Conservation (phyloP, 2,329 filamentous ascomycete genomes). For the Verticillium albo-atrum region DNA sequence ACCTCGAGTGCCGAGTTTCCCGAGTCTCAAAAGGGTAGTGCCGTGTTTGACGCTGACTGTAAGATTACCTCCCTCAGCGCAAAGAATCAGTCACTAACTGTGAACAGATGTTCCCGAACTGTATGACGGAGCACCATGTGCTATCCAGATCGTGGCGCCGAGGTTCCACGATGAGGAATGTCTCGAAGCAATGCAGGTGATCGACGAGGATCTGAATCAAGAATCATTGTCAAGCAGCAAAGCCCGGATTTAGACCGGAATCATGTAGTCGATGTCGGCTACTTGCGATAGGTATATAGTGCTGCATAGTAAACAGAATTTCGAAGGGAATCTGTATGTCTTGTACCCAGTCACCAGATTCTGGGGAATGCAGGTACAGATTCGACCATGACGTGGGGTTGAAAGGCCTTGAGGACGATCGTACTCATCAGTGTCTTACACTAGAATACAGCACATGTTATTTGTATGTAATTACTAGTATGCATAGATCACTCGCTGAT, state of each 20-base stretch:
- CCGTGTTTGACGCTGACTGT: conserved; percentile 26
- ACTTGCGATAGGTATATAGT: too few relatives aligned
- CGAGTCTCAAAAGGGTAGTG: conserved; percentile 18
- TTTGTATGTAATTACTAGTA: too few relatives aligned
- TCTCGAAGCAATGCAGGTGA: conserved; percentile 22
- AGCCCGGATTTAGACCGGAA: not conserved
- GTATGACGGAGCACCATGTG: conserved; percentile 37
- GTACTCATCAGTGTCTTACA: too few relatives aligned
- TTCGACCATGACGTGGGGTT: too few relatives aligned
- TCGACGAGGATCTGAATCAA: conserved; percentile 15
- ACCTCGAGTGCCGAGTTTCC: conserved; percentile 35
- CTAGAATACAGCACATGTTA: too few relatives aligned
- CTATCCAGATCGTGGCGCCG: conserved; percentile 40
- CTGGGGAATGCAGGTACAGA: too few relatives aligned
- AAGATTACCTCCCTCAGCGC: conserved; percentile 11
- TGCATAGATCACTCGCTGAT: too few relatives aligned
- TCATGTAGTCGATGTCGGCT: too few relatives aligned
- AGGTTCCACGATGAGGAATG: conserved; percentile 44
- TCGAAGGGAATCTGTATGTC: too few relatives aligned
- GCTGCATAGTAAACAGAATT: too few relatives aligned
- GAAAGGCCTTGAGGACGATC: too few relatives aligned
- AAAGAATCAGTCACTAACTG: not conserved
- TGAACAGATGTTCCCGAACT: conserved; percentile 28
- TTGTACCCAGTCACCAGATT: too few relatives aligned
- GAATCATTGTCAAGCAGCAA: not conserved